Base-by-base conservation (phyloP, 2,329 filamentous ascomycete species). In the Rhinocladiella mackenziei region DNA sequence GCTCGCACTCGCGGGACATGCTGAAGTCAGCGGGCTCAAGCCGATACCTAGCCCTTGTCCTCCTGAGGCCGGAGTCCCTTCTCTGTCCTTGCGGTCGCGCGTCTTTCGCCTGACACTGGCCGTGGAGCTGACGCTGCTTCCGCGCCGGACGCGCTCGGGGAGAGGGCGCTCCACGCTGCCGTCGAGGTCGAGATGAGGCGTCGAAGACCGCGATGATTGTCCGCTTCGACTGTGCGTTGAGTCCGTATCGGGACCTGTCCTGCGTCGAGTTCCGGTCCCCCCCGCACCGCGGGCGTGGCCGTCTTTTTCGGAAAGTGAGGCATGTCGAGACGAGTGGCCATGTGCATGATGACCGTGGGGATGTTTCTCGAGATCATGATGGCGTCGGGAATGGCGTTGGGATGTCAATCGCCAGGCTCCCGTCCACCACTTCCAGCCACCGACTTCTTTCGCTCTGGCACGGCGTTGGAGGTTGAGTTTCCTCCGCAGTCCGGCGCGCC, bases 401-500 rank as follows among this genome's bases (percentile, higher is more conserved):
- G 18, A 50, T 66, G 57, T 56, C 66, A 18, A 72, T 23, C 77
- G 70, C 75, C 84, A 87, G 5, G 45, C 20, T 0, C 86, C 85
- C 1, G 87, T 78, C 84, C 89, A 94, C 88, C 88, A 94, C 25
- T 94, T 71, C 81, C 83, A 86, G 15, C 83, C 78, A 39, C 83
- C 80, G 50, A 82, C 74, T 57, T 81, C 72, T 58, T 78, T 80
- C 9, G 83, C 81, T 28, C 86, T 68, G 19, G 52, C 43, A 49
- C 83, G 80, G 13, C 76, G 74, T 56, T 89, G 82, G 22, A 78
- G 76, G 51, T 81, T 78, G 37, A 95, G 70, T 60, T 85, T 85
- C 31, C 75, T 69, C 15, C 87, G 77, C 17, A 96, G 71, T 45
- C 85, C 69, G 2, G 83, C 78, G 9, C 92, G 81, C 2, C 91